phyloP scores from a whole-genome alignment of 148 eudicot genomes.

The Vaccinium vitisidaea region DNA sequence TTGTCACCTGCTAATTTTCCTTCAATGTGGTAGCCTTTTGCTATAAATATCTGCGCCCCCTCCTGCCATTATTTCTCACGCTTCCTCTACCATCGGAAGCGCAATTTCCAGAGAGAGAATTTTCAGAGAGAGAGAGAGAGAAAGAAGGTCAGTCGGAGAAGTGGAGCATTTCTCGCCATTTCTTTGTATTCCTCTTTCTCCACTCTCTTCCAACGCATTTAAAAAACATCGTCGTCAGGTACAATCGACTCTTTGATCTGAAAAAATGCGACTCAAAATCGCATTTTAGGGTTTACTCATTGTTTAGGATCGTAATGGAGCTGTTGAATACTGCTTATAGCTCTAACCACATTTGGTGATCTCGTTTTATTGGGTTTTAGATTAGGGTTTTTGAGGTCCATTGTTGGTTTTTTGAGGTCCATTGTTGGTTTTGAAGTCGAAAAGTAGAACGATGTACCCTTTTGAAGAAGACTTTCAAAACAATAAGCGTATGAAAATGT shows the following conservation, averaged over 20 bases:
- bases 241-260: background rate
- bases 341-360: background rate
- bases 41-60: constrained; percentile 19
- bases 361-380: background rate
- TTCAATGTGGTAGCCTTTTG: background rate
- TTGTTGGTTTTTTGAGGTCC: background rate
- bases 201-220: background rate
- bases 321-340: background rate
- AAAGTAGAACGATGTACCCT: background rate
- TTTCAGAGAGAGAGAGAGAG: background rate
- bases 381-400: constrained; percentile 19
- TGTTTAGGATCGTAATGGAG: background rate
- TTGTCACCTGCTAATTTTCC: too few species aligned
- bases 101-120: background rate
- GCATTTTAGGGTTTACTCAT: constrained; percentile 2
- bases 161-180: background rate
- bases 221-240: constrained; percentile 4
- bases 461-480: background rate
- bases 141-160: background rate
- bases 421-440: background rate
- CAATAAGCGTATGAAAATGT: background rate
- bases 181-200: background rate
- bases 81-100: constrained; percentile 18
- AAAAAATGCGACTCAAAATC: background rate
- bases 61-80: background rate